A percentile compares a stretch with the other conserved stretches of the same genome.
Evolutionary conservation across 495 filamentous ascomycete genomes (phyloP).

Genomic region (Penicillium crystallinum): DNA sequence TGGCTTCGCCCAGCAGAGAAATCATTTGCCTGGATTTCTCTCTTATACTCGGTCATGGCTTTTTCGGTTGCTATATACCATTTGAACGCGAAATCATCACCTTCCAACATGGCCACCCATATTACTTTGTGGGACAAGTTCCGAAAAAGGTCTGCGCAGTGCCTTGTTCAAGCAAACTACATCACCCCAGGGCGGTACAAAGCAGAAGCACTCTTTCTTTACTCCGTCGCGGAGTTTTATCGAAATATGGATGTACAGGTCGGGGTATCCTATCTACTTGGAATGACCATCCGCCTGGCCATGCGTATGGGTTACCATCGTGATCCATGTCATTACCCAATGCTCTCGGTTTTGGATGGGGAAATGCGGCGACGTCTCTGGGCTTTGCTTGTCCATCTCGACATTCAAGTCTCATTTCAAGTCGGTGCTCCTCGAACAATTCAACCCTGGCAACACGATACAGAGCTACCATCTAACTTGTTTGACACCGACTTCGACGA

Average conservation of each 20-base stretch:
- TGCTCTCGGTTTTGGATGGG: conserved; percentile 33
- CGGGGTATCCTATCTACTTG: conserved; percentile 33
- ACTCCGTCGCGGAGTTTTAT: conserved; percentile 35
- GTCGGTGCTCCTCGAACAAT: conserved; percentile 42
- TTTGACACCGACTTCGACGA: conserved; percentile 41
- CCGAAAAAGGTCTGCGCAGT: conserved; percentile 26
- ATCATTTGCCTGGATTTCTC: conserved; percentile 35
- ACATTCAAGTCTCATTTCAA: conserved; percentile 41
- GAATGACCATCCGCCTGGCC: conserved; percentile 35
- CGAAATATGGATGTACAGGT: conserved; percentile 32
- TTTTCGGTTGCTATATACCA: conserved; percentile 27
- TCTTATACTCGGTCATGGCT: conserved; percentile 33
- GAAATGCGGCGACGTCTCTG: conserved; percentile 46
- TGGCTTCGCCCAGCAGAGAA: conserved; percentile 28
- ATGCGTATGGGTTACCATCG: conserved; percentile 46
- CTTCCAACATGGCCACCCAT: conserved; percentile 11
- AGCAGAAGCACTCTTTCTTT: conserved; percentile 36
- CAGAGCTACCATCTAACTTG: conserved; percentile 38
- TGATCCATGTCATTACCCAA: conserved; percentile 35
- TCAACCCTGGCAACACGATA: conserved; percentile 40
- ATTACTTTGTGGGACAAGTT: conserved; percentile 20
- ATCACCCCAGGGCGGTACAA: conserved; percentile 28
- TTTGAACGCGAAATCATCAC: conserved; percentile 27
- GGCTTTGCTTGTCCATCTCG: conserved; percentile 35
- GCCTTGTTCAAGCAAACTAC: conserved; percentile 33